Conservation (phyloP, 176 grass and related monocot genomes). For the Stipa capillata region DNA sequence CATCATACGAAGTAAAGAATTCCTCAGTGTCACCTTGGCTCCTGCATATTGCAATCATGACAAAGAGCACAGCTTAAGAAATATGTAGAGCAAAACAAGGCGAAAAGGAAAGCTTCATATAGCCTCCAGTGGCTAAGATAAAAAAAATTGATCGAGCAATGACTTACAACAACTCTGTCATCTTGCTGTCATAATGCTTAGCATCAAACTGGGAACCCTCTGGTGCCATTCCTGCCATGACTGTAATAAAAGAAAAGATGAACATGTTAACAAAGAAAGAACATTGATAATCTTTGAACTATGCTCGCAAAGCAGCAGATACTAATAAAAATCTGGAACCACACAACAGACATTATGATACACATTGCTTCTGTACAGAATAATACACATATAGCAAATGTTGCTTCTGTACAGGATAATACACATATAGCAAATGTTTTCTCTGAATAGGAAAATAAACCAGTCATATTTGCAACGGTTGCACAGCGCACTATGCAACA, state of each 20-base stretch:
- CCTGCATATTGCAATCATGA: slow-evolving; percentile 1
- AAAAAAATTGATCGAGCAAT: neutral
- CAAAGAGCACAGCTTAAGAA: neutral
- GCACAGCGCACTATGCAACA: neutral
- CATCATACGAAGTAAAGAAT: slow-evolving; percentile 52
- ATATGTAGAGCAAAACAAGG: neutral
- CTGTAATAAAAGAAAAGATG: neutral
- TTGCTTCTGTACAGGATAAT: too few species aligned
- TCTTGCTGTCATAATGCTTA: slow-evolving; percentile 32
- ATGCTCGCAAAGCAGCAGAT: too few species aligned
- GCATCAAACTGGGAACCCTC: slow-evolving; percentile 34
- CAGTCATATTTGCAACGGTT: neutral
- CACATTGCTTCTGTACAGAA: too few species aligned
- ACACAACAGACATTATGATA: too few species aligned
- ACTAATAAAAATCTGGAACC: too few species aligned
- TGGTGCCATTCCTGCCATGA: slow-evolving; percentile 31
- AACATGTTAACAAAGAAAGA: neutral
- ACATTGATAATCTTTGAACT: neutral
- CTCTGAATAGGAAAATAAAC: neutral
- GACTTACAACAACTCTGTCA: slow-evolving; percentile 37
- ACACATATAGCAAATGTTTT: too few species aligned
- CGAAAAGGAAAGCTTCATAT: neutral
- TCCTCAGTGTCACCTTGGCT: slow-evolving; percentile 23
- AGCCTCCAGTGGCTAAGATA: neutral
- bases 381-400: too few species aligned